These are phyloP conservation scores for Sarocladium strictum DNA, from an alignment of 2,329 filamentous ascomycete species.

Conservation along the genomic window DNA sequence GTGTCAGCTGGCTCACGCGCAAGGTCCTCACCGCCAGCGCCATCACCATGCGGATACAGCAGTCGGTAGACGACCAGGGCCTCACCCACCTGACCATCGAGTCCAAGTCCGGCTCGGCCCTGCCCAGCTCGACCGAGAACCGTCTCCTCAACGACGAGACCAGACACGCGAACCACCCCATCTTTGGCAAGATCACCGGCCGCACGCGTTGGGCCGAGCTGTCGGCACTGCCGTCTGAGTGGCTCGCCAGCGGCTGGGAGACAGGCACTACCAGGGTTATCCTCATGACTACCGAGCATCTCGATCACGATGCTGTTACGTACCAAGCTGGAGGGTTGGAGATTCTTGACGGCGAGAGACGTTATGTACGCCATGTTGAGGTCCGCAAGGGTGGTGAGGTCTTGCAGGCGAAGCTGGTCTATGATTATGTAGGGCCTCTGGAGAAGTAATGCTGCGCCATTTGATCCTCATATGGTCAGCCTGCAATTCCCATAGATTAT, in stretches of 20 bases:
- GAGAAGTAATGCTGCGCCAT: not conserved
- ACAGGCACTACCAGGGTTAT: slow-evolving; percentile 14
- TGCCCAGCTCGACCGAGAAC: slow-evolving; percentile 13
- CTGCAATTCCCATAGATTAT: not conserved
- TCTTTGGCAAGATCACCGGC: slow-evolving; percentile 16
- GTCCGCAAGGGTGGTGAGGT: slow-evolving; percentile 10
- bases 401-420: slow-evolving; percentile 12
- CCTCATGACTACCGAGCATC: slow-evolving; percentile 13
- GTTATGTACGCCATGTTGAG: slow-evolving; percentile 12
- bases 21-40: slow-evolving; percentile 15
- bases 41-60: slow-evolving; percentile 14
- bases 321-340: slow-evolving; percentile 12
- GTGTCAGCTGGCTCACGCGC: slow-evolving; percentile 17
- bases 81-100: slow-evolving; percentile 14
- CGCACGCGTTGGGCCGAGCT: slow-evolving; percentile 13
- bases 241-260: slow-evolving; percentile 16
- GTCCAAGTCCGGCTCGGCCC: slow-evolving; percentile 14
- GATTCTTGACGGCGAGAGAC: slow-evolving; percentile 10
- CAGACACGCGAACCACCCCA: slow-evolving; percentile 15
- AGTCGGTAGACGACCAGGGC: slow-evolving; percentile 12
- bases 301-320: slow-evolving; percentile 12
- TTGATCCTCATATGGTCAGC: not conserved
- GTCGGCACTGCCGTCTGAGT: slow-evolving; percentile 13
- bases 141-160: slow-evolving; percentile 14
- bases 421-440: slow-evolving; percentile 11